Conservation (phyloP, 768 basidiomycete genomes). For the Sarcodon sp. region DNA sequence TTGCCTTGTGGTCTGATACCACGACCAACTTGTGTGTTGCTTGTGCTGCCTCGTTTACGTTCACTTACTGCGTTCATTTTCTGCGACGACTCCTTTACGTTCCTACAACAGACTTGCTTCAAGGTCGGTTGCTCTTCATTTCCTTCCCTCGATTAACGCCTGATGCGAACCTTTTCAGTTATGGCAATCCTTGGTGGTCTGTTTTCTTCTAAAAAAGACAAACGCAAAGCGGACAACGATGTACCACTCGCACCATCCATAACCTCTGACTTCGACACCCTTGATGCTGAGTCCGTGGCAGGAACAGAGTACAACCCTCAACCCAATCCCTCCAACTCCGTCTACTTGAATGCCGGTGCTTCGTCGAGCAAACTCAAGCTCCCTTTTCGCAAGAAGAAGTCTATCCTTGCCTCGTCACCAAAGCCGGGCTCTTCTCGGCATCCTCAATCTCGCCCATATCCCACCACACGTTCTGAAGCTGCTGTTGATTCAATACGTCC, state of each 20-base stretch:
- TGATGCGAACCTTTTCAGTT: neutral
- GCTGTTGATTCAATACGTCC: conserved; percentile 32
- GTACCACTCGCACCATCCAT: neutral
- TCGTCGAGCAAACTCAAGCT: conserved; percentile 33
- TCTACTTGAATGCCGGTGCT: conserved; percentile 7
- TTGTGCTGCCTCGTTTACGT: too few relatives aligned
- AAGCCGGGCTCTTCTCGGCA: conserved; percentile 18
- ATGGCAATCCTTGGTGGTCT: neutral
- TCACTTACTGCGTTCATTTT: too few relatives aligned
- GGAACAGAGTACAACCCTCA: neutral
- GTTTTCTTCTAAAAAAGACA: neutral
- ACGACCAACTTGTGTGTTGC: too few relatives aligned
- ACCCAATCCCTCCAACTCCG: conserved; percentile 1
- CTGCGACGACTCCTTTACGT: too few relatives aligned
- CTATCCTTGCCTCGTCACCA: conserved; percentile 13
- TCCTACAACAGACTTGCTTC: too few relatives aligned
- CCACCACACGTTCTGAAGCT: conserved; percentile 27
- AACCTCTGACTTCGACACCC: neutral
- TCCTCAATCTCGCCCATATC: conserved; percentile 1
- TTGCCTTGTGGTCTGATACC: too few relatives aligned
- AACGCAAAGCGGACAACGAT: neutral
- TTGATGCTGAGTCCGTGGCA: neutral
- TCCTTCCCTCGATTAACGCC: too few relatives aligned
- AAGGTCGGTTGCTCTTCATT: too few relatives aligned
- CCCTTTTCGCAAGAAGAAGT: conserved; percentile 27